These are phyloP conservation scores for Cytospora piceae DNA, from an alignment of 2,329 filamentous ascomycete species.

Conservation along the genomic window DNA sequence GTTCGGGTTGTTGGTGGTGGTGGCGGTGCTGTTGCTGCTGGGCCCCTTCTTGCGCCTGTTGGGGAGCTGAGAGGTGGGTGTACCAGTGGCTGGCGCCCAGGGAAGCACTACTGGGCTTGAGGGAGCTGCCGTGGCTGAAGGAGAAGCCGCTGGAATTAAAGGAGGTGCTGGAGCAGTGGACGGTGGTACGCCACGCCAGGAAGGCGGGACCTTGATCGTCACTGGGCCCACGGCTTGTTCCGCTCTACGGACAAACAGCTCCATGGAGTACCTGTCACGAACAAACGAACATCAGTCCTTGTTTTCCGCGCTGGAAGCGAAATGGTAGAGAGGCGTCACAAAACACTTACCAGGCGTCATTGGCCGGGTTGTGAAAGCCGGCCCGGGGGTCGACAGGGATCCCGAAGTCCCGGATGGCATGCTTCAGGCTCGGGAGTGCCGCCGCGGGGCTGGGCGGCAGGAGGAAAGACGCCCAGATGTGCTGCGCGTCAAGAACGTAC, in stretches of 20 bases:
- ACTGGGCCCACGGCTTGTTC: not conserved
- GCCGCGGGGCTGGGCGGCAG: not conserved
- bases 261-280: not conserved
- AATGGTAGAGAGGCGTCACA: no score
- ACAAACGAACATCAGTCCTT: no score
- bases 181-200: not conserved
- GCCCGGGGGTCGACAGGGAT: not conserved
- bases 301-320: no score
- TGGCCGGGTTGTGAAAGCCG: not conserved
- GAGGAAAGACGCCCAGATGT: not conserved
- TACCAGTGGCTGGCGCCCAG: not conserved
- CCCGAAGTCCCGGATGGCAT: not conserved
- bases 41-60: not conserved
- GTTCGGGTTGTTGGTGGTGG: not conserved
- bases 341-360: not conserved
- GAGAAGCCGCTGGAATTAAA: not conserved
- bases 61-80: not conserved
- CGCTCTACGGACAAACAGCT: not conserved
- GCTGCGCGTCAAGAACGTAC: not conserved
- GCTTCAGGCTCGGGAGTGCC: not conserved
- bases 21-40: not conserved
- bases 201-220: constrained; percentile 1
- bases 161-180: not conserved
- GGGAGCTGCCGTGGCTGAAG: no score
- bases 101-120: no score